Evolutionary conservation across 2,329 filamentous ascomycete genomes (phyloP).

Genomic region (Magnaporthales sp.): DNA sequence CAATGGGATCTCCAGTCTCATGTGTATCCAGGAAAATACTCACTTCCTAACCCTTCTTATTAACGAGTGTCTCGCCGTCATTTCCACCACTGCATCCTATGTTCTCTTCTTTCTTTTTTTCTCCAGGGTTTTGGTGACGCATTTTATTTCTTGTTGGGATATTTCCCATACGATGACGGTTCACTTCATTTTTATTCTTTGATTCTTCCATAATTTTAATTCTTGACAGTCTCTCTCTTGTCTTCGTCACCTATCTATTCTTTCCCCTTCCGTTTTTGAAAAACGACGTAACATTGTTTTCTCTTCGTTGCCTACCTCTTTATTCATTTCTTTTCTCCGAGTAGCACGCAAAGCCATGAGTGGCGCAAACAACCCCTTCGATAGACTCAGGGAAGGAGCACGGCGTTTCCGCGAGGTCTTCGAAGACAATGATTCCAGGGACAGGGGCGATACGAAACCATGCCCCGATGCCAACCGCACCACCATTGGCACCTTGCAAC

Average conservation of each 20-base stretch:
- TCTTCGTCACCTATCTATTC: not conserved
- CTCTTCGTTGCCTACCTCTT: not conserved
- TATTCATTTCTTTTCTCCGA: not conserved
- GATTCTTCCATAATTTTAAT: not conserved
- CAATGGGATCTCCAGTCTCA: not conserved
- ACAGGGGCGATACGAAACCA: constrained; percentile 7
- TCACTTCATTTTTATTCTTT: not conserved
- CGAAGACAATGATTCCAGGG: not conserved
- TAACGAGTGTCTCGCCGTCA: not conserved
- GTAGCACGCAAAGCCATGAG: not conserved
- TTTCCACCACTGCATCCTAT: not conserved
- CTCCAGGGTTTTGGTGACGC: not conserved
- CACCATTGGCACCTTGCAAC: constrained; percentile 15
- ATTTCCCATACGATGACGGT: not conserved
- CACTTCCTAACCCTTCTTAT: not conserved
- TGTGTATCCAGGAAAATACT: not conserved
- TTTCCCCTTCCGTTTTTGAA: not conserved
- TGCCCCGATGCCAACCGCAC: constrained; percentile 19
- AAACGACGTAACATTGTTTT: not conserved
- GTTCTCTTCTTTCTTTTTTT: not conserved
- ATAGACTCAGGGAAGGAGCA: not conserved
- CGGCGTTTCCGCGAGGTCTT: not conserved
- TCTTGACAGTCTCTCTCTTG: not conserved
- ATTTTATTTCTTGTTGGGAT: not conserved
- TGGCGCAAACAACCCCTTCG: not conserved